A percentile compares a stretch with the other conserved stretches of the same genome.
phyloP scores from a whole-genome alignment of 352 stramenopile species.

The Pythium oligandrum region DNA sequence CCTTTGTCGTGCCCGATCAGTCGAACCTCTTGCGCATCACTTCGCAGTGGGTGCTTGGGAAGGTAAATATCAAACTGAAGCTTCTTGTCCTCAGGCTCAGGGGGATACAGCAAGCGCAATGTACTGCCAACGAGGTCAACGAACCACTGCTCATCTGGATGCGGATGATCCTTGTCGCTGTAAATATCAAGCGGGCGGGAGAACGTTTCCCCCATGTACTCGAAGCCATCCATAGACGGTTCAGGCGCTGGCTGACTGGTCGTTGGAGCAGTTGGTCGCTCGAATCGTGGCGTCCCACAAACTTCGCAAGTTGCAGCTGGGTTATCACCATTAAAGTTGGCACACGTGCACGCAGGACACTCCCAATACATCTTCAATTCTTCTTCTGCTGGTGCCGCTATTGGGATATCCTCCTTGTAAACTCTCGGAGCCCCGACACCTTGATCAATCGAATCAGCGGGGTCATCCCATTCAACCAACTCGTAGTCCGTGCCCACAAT shows the following conservation, averaged over 20 bases:
- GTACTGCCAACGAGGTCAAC: constrained; percentile 60
- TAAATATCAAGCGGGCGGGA: constrained; percentile 79
- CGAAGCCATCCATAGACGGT: constrained; percentile 31
- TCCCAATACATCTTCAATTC: constrained; percentile 89
- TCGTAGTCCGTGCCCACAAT: constrained; percentile 86
- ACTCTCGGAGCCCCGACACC: constrained; percentile 65
- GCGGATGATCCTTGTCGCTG: constrained; percentile 63
- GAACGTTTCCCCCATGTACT: constrained; percentile 54
- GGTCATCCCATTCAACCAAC: constrained; percentile 87
- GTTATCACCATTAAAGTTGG: constrained; percentile 86
- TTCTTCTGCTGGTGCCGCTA: constrained; percentile 12
- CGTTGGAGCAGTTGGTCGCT: too few species aligned
- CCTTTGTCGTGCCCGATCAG: constrained; percentile 67
- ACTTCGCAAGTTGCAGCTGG: constrained; percentile 73
- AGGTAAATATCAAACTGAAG: constrained; percentile 75
- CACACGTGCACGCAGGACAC: constrained; percentile 75
- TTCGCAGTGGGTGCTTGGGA: constrained; percentile 37
- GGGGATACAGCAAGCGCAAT: constrained; percentile 63
- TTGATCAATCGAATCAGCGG: constrained; percentile 66
- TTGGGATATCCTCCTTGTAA: constrained; percentile 27
- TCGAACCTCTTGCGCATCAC: constrained; percentile 39
- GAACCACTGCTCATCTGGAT: constrained; percentile 68
- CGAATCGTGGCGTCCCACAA: constrained; percentile 44
- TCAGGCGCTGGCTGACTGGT: constrained; percentile 1
- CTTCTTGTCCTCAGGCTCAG: constrained; percentile 77